These are phyloP conservation scores for Ziziphus jujuba DNA, from an alignment of 306 rosid species.

Conservation along the genomic window DNA sequence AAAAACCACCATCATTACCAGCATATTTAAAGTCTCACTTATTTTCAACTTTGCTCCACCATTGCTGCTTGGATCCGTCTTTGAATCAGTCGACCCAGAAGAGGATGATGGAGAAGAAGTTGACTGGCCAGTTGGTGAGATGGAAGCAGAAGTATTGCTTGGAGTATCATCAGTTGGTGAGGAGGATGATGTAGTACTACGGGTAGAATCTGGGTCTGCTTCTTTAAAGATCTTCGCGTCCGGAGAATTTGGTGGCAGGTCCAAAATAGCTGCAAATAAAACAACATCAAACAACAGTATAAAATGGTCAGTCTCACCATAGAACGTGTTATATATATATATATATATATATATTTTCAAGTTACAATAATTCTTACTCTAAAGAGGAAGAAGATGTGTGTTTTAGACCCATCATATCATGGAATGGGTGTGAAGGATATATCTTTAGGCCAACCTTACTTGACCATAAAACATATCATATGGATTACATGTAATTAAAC, in stretches of 20 bases:
- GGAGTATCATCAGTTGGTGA: constrained; percentile 14
- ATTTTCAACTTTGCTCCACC: background rate
- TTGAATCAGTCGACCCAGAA: constrained; percentile 11
- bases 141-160: constrained; percentile 2
- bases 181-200: too few relatives aligned
- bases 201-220: constrained; percentile 18
- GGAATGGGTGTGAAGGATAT: too few relatives aligned
- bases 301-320: background rate
- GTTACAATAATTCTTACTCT: too few relatives aligned
- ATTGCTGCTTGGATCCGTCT: constrained; percentile 6
- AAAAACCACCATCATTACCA: constrained; percentile 1
- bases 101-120: constrained; percentile 4
- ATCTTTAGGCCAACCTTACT: background rate
- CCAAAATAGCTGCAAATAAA: constrained; percentile 7
- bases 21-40: background rate
- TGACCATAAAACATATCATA: too few relatives aligned
- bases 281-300: background rate
- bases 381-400: too few relatives aligned
- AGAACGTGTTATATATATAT: background rate
- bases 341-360: background rate
- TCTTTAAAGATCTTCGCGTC: constrained; percentile 19
- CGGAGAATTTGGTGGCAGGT: constrained; percentile 21
- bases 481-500: too few relatives aligned
- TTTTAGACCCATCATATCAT: too few relatives aligned
- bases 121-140: constrained; percentile 4